phyloP scores from a whole-genome alignment of 352 stramenopile genomes.

The Pythium pectinolyticum region DNA sequence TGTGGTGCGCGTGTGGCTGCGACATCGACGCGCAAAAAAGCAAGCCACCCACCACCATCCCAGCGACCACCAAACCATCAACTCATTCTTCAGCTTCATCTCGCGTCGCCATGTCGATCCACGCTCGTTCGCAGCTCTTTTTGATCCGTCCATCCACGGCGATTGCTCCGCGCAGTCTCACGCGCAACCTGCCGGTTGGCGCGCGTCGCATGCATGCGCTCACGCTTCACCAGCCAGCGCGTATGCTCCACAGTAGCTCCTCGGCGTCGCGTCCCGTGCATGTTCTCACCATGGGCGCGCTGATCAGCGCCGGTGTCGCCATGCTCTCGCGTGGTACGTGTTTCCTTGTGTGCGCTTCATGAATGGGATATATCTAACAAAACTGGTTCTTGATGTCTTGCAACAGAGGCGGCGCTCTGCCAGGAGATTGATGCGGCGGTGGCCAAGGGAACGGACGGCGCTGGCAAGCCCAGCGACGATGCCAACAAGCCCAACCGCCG shows the following conservation, averaged over 20 bases:
- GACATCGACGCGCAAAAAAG: constrained; percentile 13
- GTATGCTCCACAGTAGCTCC: constrained; percentile 3
- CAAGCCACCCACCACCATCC: too few relatives aligned
- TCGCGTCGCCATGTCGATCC: constrained; percentile 29
- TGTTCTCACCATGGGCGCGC: constrained; percentile 42
- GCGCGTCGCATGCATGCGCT: constrained; percentile 27
- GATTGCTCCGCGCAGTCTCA: constrained; percentile 13
- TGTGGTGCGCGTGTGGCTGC: constrained; percentile 3
- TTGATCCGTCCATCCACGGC: constrained; percentile 30
- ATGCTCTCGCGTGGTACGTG: constrained; percentile 39
- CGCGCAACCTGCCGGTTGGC: constrained; percentile 25
- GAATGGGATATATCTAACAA: not conserved
- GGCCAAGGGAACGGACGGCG: constrained; percentile 21
- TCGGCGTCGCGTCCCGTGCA: constrained; percentile 4
- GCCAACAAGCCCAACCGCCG: constrained; percentile 34
- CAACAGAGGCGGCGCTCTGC: constrained; percentile 42
- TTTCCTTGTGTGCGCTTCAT: not conserved
- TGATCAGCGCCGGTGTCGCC: constrained; percentile 48
- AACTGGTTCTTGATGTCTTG: not conserved
- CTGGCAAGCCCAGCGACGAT: constrained; percentile 15
- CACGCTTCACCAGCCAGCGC: constrained; percentile 17
- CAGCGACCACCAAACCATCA: too few relatives aligned
- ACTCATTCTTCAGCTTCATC: not conserved
- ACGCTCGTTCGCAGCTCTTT: constrained; percentile 53
- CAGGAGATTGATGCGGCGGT: constrained; percentile 42